A percentile compares a stretch with the other conserved stretches of the same genome.
Conservation (phyloP, 176 grass and related monocot genomes). For the Zea luxurians region DNA sequence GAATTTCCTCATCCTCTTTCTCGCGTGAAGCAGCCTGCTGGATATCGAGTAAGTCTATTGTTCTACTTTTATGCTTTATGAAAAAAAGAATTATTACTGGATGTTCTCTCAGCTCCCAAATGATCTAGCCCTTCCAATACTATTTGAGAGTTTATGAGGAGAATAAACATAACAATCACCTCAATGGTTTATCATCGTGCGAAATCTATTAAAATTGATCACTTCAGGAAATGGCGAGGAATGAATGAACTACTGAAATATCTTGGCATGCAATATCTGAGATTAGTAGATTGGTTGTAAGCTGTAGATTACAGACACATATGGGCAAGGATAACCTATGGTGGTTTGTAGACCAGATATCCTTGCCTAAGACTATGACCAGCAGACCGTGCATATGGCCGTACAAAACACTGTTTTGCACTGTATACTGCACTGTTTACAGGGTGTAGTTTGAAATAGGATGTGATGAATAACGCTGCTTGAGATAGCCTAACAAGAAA, state of each 20-base stretch:
- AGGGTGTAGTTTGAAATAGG: too few relatives aligned
- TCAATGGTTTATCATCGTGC: constrained; percentile 3
- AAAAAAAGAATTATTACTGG: background rate
- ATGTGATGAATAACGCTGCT: too few relatives aligned
- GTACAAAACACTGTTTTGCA: too few relatives aligned
- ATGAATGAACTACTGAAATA: background rate
- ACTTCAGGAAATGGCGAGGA: background rate
- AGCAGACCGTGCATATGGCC: too few relatives aligned
- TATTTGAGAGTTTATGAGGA: constrained; percentile 12
- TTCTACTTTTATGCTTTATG: constrained; percentile 15
- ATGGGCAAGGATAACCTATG: background rate
- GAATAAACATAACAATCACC: background rate
- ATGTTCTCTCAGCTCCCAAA: background rate
- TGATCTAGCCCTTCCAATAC: background rate
- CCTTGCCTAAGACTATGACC: background rate
- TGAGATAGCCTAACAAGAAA: background rate
- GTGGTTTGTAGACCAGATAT: background rate
- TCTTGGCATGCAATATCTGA: background rate
- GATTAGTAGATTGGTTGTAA: background rate
- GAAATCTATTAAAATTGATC: background rate
- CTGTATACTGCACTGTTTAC: too few relatives aligned
- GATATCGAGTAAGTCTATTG: constrained; percentile 73
- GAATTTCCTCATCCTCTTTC: constrained; percentile 98
- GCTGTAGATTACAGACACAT: background rate
- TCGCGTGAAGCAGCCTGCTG: constrained; percentile 79